Base-by-base conservation (phyloP, 2,329 filamentous ascomycete genomes). In the Aspergillus proliferans region DNA sequence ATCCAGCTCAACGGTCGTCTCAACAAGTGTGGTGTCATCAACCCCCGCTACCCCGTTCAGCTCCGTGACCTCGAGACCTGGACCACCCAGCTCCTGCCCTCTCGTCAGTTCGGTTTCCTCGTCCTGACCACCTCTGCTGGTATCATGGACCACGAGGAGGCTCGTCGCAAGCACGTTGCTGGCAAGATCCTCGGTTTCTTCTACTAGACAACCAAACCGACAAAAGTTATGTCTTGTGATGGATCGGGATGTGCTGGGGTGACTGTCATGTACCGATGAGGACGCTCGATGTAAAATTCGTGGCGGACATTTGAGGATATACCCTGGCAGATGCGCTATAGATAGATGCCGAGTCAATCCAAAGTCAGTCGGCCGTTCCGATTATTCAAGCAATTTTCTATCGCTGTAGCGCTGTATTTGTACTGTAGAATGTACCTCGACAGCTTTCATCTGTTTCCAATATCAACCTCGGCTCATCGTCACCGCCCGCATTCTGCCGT, bases 101-200 rank as follows among this genome's bases (percentile, higher is more conserved):
- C 93, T 63, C 93, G 93, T 96, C 93, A 98, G 80, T 98, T 98
- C 83, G 93, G 93, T 71, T 96, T 90, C 81, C 89, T 98, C 71
- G 90, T 98, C 77, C 87, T 98, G 70, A 98, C 93, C 76, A 98
- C 93, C 78, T 96, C 91, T 54, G 90, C 93, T 59, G 93, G 93
- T 76, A 98, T 98, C 77, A 97, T 98, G 92, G 93, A 98, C 82
- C 93, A 98, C 82, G 93, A 98, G 83, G 93, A 98, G 85, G 93
- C 93, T 65, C 83, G 93, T 73, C 84, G 93, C 76, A 97, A 97
- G 86, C 93, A 98, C 82, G 93, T 97, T 72, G 85, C 92, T 65
- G 93, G 93, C 79, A 98, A 98, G 86, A 88, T 98, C 78, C 88
- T 97, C 67, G 93, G 93, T 69, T 98, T 97, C 86, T 96, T 96